Percentiles rank a stretch among this genome's conserved stretches.
Evolutionary conservation across 129 eudicot species (phyloP).

Genomic region (Flaveria linearis): DNA sequence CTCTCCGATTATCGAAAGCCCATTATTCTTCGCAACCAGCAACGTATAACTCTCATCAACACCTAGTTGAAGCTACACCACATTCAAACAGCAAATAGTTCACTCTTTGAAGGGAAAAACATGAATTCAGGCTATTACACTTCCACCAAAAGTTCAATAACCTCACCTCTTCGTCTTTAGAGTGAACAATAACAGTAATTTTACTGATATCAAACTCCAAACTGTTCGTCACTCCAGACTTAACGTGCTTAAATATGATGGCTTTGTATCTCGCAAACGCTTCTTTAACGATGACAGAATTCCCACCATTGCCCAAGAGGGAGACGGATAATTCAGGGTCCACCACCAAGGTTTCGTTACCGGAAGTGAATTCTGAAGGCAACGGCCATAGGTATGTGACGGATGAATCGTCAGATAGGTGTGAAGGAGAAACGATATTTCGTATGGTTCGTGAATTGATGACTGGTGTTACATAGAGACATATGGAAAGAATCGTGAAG

Average conservation of each 20-base stretch:
- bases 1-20: constrained; percentile 54
- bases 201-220: constrained; percentile 47
- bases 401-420: constrained; percentile 38
- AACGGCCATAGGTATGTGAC: constrained; percentile 77
- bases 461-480: constrained; percentile 14
- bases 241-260: constrained; percentile 57
- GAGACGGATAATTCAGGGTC: constrained; percentile 67
- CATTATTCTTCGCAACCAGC: constrained; percentile 54
- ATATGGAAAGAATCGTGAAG: constrained; percentile 20
- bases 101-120: background rate
- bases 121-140: background rate
- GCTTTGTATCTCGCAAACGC: constrained; percentile 67
- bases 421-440: constrained; percentile 3
- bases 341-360: constrained; percentile 60
- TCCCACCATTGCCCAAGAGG: constrained; percentile 42
- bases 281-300: constrained; percentile 48
- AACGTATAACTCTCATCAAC: constrained; percentile 87
- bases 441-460: constrained; percentile 44
- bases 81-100: constrained; percentile 17
- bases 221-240: background rate
- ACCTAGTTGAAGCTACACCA: constrained; percentile 75
- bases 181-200: constrained; percentile 52
- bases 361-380: constrained; percentile 69
- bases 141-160: constrained; percentile 2
- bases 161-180: constrained; percentile 61